A percentile compares a stretch with the other conserved stretches of the same genome.
phyloP scores from a whole-genome alignment of 805 yeast genomes.

The Candida qinlingensis region DNA sequence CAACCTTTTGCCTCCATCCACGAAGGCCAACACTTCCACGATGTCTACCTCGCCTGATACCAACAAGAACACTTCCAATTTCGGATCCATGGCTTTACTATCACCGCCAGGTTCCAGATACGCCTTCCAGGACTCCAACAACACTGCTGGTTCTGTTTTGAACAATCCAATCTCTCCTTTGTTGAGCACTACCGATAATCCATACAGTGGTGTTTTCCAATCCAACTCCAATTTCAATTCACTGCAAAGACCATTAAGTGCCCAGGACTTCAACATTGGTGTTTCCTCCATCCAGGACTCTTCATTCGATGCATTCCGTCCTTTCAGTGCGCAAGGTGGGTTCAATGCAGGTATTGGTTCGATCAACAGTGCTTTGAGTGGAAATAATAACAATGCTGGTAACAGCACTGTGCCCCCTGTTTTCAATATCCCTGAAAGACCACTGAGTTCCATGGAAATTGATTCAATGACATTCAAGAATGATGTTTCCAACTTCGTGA shows the following conservation, averaged over 20 bases:
- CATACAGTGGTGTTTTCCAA: constrained; percentile 13
- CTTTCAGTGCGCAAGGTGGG: constrained; percentile 18
- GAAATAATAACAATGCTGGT: neutral
- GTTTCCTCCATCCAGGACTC: neutral
- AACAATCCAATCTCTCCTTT: constrained; percentile 23
- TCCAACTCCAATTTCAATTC: neutral
- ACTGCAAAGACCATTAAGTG: constrained; percentile 24
- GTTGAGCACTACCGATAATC: constrained; percentile 16
- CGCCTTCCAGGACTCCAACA: constrained; percentile 20
- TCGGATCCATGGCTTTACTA: constrained; percentile 26
- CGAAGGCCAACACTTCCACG: neutral
- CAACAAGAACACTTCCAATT: neutral
- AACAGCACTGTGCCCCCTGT: neutral
- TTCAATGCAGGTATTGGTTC: constrained; percentile 1
- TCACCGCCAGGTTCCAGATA: constrained; percentile 36
- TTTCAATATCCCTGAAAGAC: constrained; percentile 22
- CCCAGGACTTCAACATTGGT: constrained; percentile 16
- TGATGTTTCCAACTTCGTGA: constrained; percentile 45
- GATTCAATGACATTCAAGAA: constrained; percentile 37
- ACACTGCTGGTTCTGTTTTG: neutral
- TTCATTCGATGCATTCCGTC: constrained; percentile 14
- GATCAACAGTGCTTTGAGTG: constrained; percentile 4
- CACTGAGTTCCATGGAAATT: constrained; percentile 26
- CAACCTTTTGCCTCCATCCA: neutral
- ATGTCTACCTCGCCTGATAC: neutral